Percentiles rank a stretch among this genome's conserved stretches.
These are phyloP conservation scores for Cladosporium sp. DNA, from an alignment of 2,329 filamentous ascomycete genomes.

Conservation along the genomic window DNA sequence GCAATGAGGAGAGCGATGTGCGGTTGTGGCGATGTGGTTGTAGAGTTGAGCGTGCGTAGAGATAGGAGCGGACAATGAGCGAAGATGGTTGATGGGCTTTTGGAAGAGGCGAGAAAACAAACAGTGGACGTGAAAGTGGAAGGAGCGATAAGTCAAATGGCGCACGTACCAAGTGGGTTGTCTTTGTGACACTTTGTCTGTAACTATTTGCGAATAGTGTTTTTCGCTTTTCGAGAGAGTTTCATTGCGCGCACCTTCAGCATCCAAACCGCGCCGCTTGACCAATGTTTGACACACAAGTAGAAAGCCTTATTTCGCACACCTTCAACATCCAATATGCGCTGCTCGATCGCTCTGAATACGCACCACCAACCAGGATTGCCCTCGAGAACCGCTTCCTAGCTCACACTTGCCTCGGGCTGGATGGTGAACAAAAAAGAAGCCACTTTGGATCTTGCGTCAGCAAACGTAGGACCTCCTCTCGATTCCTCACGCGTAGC, in stretches of 20 bases:
- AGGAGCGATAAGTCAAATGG: background rate
- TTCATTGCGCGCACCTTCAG: background rate
- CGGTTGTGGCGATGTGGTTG: background rate
- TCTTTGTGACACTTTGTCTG: too few relatives aligned
- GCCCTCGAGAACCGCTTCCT: background rate
- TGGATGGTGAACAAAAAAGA: too few relatives aligned
- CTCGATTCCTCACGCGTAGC: background rate
- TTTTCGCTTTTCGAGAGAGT: background rate
- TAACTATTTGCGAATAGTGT: too few relatives aligned
- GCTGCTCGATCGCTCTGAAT: too few relatives aligned
- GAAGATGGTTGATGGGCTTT: background rate
- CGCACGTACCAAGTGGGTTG: too few relatives aligned
- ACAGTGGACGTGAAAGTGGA: background rate
- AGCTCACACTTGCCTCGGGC: too few relatives aligned
- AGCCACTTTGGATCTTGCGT: too few relatives aligned
- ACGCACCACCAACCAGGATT: background rate
- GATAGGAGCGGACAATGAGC: background rate
- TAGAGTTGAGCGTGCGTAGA: background rate
- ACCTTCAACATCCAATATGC: too few relatives aligned
- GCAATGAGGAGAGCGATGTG: background rate
- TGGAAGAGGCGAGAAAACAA: background rate
- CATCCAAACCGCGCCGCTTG: background rate
- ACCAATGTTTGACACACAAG: too few relatives aligned
- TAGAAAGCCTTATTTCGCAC: too few relatives aligned
- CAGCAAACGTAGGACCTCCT: too few relatives aligned